These are phyloP conservation scores for Wickerhamiella pararugosa DNA, from an alignment of 1,139 yeast species.

Conservation along the genomic window DNA sequence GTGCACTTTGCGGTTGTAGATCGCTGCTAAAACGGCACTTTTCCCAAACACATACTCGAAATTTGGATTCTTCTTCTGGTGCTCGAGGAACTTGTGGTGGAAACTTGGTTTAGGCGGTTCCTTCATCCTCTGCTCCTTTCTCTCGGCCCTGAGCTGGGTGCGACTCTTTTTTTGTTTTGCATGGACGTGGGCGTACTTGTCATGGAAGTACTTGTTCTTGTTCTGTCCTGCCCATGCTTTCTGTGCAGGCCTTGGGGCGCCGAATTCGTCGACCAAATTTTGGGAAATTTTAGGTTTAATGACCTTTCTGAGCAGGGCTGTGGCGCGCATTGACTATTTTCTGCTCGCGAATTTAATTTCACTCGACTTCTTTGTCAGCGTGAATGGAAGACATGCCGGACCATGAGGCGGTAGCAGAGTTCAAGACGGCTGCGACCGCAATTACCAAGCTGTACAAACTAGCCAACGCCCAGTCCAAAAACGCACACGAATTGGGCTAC, in stretches of 20 bases:
- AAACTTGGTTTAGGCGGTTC: constrained; percentile 7
- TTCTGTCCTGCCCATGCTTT: constrained; percentile 47
- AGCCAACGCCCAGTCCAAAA: constrained; percentile 17
- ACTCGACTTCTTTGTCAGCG: too few species aligned
- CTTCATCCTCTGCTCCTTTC: not conserved
- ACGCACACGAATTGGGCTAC: constrained; percentile 19
- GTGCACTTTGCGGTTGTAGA: constrained; percentile 31
- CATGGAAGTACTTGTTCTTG: constrained; percentile 40
- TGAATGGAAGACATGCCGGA: not conserved
- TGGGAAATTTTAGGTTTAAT: constrained; percentile 3
- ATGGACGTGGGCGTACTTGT: constrained; percentile 45
- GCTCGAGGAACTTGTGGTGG: constrained; percentile 5
- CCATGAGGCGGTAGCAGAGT: constrained; percentile 11
- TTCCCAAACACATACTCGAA: constrained; percentile 65
- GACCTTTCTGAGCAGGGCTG: not conserved
- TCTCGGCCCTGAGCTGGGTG: not conserved
- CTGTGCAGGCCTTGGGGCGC: constrained; percentile 19
- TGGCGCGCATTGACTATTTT: not conserved
- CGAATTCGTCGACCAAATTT: constrained; percentile 33
- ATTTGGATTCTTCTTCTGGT: constrained; percentile 27
- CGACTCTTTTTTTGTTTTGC: constrained; percentile 28
- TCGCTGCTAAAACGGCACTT: constrained; percentile 58
- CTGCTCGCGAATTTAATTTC: not conserved
- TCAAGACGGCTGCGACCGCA: constrained; percentile 21
- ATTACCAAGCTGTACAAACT: constrained; percentile 21